A percentile compares a stretch with the other conserved stretches of the same genome.
phyloP scores from a whole-genome alignment of 1,284 basidiomycete genomes.

The Gastroboletus turbinatus region DNA sequence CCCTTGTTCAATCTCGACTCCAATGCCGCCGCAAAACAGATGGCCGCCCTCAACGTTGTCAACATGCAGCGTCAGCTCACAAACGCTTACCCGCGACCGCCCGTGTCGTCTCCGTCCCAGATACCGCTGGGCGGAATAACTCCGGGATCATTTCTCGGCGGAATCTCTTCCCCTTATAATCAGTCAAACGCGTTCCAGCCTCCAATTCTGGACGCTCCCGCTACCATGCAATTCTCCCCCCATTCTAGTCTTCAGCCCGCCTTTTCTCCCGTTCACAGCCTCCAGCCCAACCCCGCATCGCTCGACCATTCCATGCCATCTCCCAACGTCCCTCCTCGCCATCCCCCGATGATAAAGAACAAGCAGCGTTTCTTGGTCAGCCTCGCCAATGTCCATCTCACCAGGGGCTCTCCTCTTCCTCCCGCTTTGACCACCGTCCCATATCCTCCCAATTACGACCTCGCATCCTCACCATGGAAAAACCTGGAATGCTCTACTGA shows the following conservation, averaged over 20 bases:
- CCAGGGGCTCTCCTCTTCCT: constrained; percentile 59
- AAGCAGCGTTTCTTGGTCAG: constrained; percentile 60
- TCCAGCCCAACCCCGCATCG: constrained; percentile 38
- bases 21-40: constrained; percentile 67
- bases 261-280: constrained; percentile 28
- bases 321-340: constrained; percentile 27
- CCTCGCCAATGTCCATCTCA: constrained; percentile 56
- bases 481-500: constrained; percentile 58
- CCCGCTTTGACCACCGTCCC: constrained; percentile 61
- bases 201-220: constrained; percentile 26
- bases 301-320: constrained; percentile 46
- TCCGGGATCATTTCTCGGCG: constrained; percentile 65
- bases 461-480: constrained; percentile 58
- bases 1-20: constrained; percentile 49
- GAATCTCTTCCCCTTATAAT: constrained; percentile 46
- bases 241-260: constrained; percentile 31
- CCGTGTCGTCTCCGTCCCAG: constrained; percentile 29
- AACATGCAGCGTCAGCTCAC: constrained; percentile 55
- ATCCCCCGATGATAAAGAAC: constrained; percentile 41
- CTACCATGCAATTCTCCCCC: constrained; percentile 31
- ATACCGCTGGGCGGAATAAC: constrained; percentile 52
- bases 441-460: constrained; percentile 56
- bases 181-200: constrained; percentile 42
- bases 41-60: constrained; percentile 68
- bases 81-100: constrained; percentile 49